Percentiles rank a stretch among this genome's conserved stretches.
Evolutionary conservation across 2,329 filamentous ascomycete species (phyloP).

Genomic region (Ceratocystis lukuohia): DNA sequence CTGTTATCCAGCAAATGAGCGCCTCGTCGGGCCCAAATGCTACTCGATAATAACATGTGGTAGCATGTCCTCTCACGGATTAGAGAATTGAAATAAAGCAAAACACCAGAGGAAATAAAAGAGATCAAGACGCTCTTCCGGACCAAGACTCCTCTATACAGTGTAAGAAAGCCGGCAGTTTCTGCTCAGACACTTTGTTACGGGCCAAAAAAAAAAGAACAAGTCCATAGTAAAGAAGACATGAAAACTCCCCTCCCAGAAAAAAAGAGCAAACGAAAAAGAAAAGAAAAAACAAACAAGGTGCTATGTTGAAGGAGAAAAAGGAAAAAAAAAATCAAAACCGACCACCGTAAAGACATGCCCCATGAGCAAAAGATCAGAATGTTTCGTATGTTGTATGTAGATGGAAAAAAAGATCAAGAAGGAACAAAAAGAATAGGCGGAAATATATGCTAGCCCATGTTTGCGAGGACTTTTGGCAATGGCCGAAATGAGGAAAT

Average conservation of each 20-base stretch:
- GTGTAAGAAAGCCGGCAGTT: conserved; percentile 15
- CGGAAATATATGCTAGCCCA: conserved; percentile 4
- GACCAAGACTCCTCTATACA: conserved; percentile 9
- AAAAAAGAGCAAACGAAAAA: conserved; percentile 1
- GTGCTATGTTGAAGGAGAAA: conserved; percentile 1
- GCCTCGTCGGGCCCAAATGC: background rate
- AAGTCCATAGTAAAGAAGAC: conserved; percentile 12
- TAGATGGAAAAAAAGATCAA: background rate
- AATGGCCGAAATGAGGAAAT: background rate
- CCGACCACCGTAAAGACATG: background rate
- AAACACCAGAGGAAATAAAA: conserved; percentile 21
- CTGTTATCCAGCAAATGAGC: background rate
- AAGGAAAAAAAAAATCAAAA: background rate
- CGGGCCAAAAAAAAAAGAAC: conserved; percentile 12
- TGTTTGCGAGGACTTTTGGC: conserved; percentile 6
- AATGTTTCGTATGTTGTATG: background rate
- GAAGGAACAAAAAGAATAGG: background rate
- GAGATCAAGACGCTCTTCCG: conserved; percentile 16
- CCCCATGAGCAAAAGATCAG: conserved; percentile 1
- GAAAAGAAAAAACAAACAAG: conserved; percentile 5
- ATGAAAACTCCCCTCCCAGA: conserved; percentile 2
- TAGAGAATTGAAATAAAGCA: conserved; percentile 4
- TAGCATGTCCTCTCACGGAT: no score
- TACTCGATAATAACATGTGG: no score
- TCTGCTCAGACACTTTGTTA: conserved; percentile 19